Conservation (phyloP, 2,329 filamentous ascomycete species). For the Leptographium lundbergii region DNA sequence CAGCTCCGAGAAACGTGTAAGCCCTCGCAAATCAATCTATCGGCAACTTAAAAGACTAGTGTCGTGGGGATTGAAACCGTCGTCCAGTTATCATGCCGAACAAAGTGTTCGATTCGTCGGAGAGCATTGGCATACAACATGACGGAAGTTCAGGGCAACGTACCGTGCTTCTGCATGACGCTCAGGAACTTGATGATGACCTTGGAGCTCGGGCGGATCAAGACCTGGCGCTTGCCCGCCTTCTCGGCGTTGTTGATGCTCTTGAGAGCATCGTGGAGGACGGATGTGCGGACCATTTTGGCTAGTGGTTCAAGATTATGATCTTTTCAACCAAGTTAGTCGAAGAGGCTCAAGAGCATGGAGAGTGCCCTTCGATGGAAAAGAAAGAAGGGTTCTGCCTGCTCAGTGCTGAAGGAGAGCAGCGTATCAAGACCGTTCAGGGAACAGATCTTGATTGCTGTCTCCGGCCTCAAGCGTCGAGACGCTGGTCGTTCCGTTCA, state of each 20-base stretch:
- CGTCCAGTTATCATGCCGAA: constrained; percentile 99
- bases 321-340: constrained; percentile 41
- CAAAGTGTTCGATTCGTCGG: constrained; percentile 11
- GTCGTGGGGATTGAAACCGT: constrained; percentile 77
- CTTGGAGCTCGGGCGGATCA: constrained; percentile 98
- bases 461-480: constrained; percentile 38
- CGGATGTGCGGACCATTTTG: constrained; percentile 98
- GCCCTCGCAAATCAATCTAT: constrained; percentile 81
- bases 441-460: constrained; percentile 38
- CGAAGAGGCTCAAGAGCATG: constrained; percentile 49
- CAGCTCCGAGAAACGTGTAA: constrained; percentile 83
- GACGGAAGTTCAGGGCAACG: constrained; percentile 27
- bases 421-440: constrained; percentile 39
- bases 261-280: constrained; percentile 98
- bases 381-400: constrained; percentile 52
- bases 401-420: constrained; percentile 52
- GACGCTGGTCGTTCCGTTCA: not conserved
- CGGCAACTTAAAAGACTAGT: constrained; percentile 99
- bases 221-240: constrained; percentile 96
- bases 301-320: constrained; percentile 62
- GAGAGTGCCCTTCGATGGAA: constrained; percentile 49
- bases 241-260: constrained; percentile 99
- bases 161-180: constrained; percentile 99
- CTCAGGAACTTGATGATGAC: constrained; percentile 99
- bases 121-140: not conserved